Conservation (phyloP, 805 yeast species). For the Starmerella roubikii region DNA sequence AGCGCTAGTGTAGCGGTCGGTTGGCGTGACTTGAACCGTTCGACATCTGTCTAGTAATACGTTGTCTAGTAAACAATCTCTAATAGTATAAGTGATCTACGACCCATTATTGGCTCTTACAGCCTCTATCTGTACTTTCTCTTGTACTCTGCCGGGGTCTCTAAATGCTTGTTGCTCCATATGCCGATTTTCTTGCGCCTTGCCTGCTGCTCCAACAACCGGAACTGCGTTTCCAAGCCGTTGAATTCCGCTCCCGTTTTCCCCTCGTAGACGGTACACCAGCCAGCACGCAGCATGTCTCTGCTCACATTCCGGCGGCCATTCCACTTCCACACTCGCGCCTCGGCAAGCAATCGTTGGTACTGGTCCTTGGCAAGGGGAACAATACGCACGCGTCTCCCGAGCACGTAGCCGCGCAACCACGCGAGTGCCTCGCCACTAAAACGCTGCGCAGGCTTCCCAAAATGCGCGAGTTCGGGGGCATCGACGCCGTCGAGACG, state of each 20-base stretch:
- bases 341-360: slow-evolving; percentile 73
- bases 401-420: slow-evolving; percentile 53
- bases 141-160: slow-evolving; percentile 76
- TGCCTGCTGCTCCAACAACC: slow-evolving; percentile 48
- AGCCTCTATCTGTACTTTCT: slow-evolving; percentile 14
- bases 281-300: slow-evolving; percentile 72
- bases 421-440: slow-evolving; percentile 74
- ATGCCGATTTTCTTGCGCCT: slow-evolving; percentile 46
- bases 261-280: slow-evolving; percentile 81
- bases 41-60: not conserved
- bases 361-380: slow-evolving; percentile 82
- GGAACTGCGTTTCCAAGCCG: slow-evolving; percentile 49
- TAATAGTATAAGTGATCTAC: no score
- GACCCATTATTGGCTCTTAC: not conserved
- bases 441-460: slow-evolving; percentile 79
- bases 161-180: slow-evolving; percentile 42
- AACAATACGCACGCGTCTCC: slow-evolving; percentile 55
- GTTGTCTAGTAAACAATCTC: no score
- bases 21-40: not conserved
- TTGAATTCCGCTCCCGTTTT: slow-evolving; percentile 75
- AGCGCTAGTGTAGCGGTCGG: not conserved
- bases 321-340: slow-evolving; percentile 43
- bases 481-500: slow-evolving; percentile 92
- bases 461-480: slow-evolving; percentile 90
- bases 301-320: slow-evolving; percentile 71